Base-by-base conservation (phyloP, 805 yeast genomes). In the Saccharomycopsis sp. region DNA sequence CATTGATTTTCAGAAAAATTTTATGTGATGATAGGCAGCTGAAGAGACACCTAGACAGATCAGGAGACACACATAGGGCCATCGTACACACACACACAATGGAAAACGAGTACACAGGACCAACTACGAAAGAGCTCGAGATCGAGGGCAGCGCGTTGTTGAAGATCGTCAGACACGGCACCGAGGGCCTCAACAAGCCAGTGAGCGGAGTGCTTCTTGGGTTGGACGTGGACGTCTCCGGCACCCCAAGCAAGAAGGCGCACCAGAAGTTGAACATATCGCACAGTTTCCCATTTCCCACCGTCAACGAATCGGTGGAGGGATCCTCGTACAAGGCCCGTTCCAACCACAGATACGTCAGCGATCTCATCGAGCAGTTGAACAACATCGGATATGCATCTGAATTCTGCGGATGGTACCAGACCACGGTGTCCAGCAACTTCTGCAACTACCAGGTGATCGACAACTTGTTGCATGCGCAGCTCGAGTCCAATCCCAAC, bases 401-500 rank as follows among this genome's bases (percentile, higher is more conserved):
- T 50, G 87, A 84, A 67, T 77, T 84, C 60, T 80, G 84, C 62
- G 97, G 97, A 37, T 89, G 91, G 90, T 89, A 87, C 73, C 81
- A 88, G 67, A 77, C 86, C 50, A 78, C 90, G 29, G 73, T 76
- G 54, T 79, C 87, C 46, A 94, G 94, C 51, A 83, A 83, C 68
- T 84, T 83, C 67, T 80, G 84, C 66, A 82, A 84, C 60, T 78
- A 80, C 56, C 81, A 81, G 56, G 75, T 87, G 54, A 76, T 90
- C 29, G 96, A 89, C 65, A 78, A 83, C 46, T 77, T 89, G 73
- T 80, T 83, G 51, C 80, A 80, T 60, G 81, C 81, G 67, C 94
- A 88, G 72, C 69, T 79, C 62, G 70, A 71, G 62, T 75, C 75
- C 67, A 79, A 81, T 66, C 75, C 80, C 53, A 76, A 77, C 63